Conservation (phyloP, 768 basidiomycete species). For the Auriscalpium orientale region DNA sequence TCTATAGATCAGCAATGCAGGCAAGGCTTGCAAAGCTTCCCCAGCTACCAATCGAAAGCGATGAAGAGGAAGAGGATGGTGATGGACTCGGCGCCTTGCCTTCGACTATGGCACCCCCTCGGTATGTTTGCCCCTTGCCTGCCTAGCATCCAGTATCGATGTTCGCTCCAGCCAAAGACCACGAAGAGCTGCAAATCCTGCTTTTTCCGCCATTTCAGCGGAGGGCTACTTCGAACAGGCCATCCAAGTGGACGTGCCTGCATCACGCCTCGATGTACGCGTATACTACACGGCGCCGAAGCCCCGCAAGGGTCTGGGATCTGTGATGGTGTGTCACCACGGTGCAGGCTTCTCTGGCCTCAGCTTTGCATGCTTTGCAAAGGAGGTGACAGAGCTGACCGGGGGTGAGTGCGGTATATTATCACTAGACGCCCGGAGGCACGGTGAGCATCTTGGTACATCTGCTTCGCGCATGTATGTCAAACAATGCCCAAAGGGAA, state of each 20-base stretch:
- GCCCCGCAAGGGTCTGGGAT: slow-evolving; percentile 35
- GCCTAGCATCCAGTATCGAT: not conserved
- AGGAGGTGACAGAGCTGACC: slow-evolving; percentile 54
- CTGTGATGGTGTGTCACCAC: slow-evolving; percentile 88
- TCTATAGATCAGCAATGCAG: slow-evolving; percentile 72
- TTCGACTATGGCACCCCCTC: slow-evolving; percentile 54
- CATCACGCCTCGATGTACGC: slow-evolving; percentile 57
- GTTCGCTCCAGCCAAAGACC: slow-evolving; percentile 8
- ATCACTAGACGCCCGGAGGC: slow-evolving; percentile 75
- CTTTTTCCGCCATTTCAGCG: slow-evolving; percentile 74
- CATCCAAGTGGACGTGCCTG: slow-evolving; percentile 61
- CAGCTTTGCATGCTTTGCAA: slow-evolving; percentile 87
- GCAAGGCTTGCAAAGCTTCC: slow-evolving; percentile 75
- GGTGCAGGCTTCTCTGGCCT: slow-evolving; percentile 90
- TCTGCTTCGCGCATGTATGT: too few relatives aligned
- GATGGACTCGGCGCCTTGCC: slow-evolving; percentile 59
- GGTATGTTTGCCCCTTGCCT: slow-evolving; percentile 33
- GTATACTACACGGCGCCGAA: slow-evolving; percentile 79
- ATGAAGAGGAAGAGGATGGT: slow-evolving; percentile 46
- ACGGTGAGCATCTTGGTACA: slow-evolving; percentile 49
- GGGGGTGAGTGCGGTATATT: slow-evolving; percentile 75
- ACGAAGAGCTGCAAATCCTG: slow-evolving; percentile 42
- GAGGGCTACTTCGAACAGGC: slow-evolving; percentile 73
- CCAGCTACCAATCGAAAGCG: slow-evolving; percentile 30
- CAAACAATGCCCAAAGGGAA: slow-evolving; percentile 42